Percentiles rank a stretch among this genome's conserved stretches.
These are phyloP conservation scores for Pleoardoris graminearum DNA, from an alignment of 2,329 filamentous ascomycete genomes.

Conservation along the genomic window DNA sequence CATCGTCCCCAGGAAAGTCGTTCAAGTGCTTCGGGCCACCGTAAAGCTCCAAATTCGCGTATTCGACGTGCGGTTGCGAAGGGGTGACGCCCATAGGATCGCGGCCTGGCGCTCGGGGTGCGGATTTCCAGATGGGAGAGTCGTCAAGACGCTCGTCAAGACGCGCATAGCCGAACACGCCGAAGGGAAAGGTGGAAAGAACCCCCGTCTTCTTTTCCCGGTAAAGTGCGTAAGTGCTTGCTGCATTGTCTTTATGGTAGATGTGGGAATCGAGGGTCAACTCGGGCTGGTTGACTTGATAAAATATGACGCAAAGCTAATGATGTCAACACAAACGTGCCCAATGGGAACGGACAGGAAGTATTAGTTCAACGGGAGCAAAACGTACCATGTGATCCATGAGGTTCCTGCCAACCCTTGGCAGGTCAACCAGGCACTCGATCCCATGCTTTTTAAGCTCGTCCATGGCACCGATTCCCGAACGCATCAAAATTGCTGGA, in stretches of 20 bases:
- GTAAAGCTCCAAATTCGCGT: slow-evolving; percentile 66
- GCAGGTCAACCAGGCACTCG: slow-evolving; percentile 56
- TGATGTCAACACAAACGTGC: slow-evolving; percentile 52
- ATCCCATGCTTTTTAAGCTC: slow-evolving; percentile 60
- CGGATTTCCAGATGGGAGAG: slow-evolving; percentile 58
- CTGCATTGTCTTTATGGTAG: slow-evolving; percentile 54
- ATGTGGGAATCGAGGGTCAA: slow-evolving; percentile 60
- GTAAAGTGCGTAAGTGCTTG: slow-evolving; percentile 58
- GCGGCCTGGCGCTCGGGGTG: slow-evolving; percentile 49
- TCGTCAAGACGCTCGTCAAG: slow-evolving; percentile 62
- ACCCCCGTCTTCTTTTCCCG: slow-evolving; percentile 62
- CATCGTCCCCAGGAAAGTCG: slow-evolving; percentile 56
- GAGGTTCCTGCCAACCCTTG: slow-evolving; percentile 66
- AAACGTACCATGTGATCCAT: slow-evolving; percentile 62
- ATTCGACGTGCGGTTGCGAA: slow-evolving; percentile 63
- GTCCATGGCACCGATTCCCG: slow-evolving; percentile 60
- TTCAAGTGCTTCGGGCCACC: slow-evolving; percentile 62
- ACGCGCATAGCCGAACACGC: slow-evolving; percentile 64
- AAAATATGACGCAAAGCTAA: too few species aligned
- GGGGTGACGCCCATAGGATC: slow-evolving; percentile 65
- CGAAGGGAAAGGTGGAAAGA: slow-evolving; percentile 65
- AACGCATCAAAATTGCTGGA: slow-evolving; percentile 40
- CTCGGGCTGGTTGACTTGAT: slow-evolving; percentile 60
- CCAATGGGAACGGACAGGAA: slow-evolving; percentile 45
- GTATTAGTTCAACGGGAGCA: slow-evolving; percentile 45